phyloP scores from a whole-genome alignment of 2,329 filamentous ascomycete genomes.

The Alternaria viburni region DNA sequence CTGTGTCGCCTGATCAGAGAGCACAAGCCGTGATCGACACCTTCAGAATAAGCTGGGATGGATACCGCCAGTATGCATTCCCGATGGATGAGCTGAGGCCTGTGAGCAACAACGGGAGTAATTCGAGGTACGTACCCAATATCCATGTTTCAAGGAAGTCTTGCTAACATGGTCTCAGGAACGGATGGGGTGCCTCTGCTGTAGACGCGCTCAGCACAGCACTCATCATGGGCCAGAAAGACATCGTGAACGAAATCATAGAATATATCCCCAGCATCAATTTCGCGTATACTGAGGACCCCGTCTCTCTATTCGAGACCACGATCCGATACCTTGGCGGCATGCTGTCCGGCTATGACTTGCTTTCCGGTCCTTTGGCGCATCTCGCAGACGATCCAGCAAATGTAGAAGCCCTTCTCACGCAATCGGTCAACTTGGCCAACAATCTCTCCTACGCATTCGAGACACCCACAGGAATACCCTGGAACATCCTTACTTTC shows the following conservation, averaged over 20 bases:
- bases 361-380: constrained; percentile 71
- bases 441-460: constrained; percentile 80
- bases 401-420: constrained; percentile 66
- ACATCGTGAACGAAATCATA: constrained; percentile 74
- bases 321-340: constrained; percentile 88
- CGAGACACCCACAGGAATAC: constrained; percentile 75
- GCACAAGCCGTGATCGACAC: constrained; percentile 44
- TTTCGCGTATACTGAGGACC: constrained; percentile 64
- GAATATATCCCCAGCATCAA: constrained; percentile 73
- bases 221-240: constrained; percentile 72
- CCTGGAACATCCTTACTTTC: constrained; percentile 72
- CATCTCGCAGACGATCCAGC: constrained; percentile 55
- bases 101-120: constrained; percentile 66
- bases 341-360: constrained; percentile 75
- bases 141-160: neutral
- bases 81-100: constrained; percentile 78
- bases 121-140: constrained; percentile 69
- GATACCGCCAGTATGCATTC: constrained; percentile 75
- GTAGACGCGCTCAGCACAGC: constrained; percentile 83
- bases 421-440: constrained; percentile 72
- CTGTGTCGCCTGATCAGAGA: constrained; percentile 17
- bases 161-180: constrained; percentile 56
- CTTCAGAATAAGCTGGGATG: constrained; percentile 45
- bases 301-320: constrained; percentile 84
- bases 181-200: constrained; percentile 84